Base-by-base conservation (phyloP, 768 basidiomycete species). In the Rhodotorula diobovata region DNA sequence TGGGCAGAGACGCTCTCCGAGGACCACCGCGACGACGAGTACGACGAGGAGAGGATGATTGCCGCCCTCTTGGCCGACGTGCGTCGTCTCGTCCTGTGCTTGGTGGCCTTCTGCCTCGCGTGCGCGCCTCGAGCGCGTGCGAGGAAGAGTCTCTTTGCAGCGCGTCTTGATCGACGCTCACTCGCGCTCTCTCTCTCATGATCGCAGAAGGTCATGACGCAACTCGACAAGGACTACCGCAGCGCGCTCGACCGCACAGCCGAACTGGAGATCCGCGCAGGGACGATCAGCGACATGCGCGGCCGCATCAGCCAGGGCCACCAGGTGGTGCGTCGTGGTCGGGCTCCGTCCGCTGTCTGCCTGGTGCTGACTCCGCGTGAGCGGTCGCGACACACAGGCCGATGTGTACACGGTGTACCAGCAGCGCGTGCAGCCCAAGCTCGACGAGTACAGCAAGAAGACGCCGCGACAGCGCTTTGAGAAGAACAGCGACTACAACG, bases 381-480 rank as follows among this genome's bases (percentile, higher is more conserved):
- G 4, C 14, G 20, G 32, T 0, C n/a, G 12, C 20, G n/a, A 18
- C 56, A 11, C 37, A 23, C 69, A 76, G 76, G 56, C 28, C n/a
- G 48, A 76, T 45, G 20, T 74, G 28, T 37, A 35, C 14, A 82
- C 83, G 16, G 78, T 74, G 39, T 93, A 90, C 76, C 79, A 85
- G 59, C 75, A 75, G 34, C 84, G 79, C n/a, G 82, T 87, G 0
- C 78, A 83, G 59, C 79, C 78, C 25, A 79, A 78, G 51, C 77
- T 84, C 54, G 81, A 84, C 12, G 82, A 81, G 39, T 89, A 90
- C 78, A 74, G 81, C 4, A 78, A 77, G 39, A 86, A 86, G 81
- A 92, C 91, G 0, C 82, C 86, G 14, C 85, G 91, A 16, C 90
- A 93, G 79, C 91, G 88, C 78, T 93, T 91, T 77, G 85, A 84